These are phyloP conservation scores for Coemansia aciculifera DNA, from an alignment of 192 early-diverging fungal species.

Conservation along the genomic window DNA sequence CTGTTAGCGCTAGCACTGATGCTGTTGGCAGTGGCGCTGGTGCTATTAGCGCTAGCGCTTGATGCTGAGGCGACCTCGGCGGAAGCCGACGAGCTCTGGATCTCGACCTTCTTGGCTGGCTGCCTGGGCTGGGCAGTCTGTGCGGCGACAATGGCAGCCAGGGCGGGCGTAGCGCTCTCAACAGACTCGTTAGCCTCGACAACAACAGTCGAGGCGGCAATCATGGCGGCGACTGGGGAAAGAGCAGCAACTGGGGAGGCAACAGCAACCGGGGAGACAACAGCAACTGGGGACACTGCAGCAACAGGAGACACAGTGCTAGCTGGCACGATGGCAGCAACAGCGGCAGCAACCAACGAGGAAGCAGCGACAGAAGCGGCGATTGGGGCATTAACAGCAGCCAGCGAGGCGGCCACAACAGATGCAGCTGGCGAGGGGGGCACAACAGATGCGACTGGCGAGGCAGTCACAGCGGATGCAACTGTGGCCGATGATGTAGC, in stretches of 20 bases:
- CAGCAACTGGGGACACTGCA: not conserved
- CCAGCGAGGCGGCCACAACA: too few relatives aligned
- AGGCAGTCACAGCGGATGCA: not conserved
- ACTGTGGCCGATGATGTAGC: not conserved
- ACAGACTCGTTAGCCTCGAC: not conserved
- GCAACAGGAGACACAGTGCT: not conserved
- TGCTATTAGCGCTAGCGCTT: not conserved
- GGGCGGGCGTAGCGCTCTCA: not conserved
- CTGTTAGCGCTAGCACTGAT: not conserved
- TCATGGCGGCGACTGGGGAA: not conserved
- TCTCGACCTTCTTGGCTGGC: not conserved
- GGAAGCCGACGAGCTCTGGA: not conserved
- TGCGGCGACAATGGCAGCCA: conserved; percentile 39
- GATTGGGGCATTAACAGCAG: too few relatives aligned
- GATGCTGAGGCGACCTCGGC: not conserved
- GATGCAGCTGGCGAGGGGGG: not conserved
- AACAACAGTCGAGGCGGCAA: not conserved
- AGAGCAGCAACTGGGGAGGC: not conserved
- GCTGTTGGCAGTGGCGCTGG: not conserved
- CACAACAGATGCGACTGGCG: not conserved
- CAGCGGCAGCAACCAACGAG: not conserved
- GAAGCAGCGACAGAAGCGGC: not conserved
- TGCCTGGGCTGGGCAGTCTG: conserved; percentile 19
- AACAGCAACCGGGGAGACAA: not conserved
- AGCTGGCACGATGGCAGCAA: not conserved